phyloP scores from a whole-genome alignment of 495 filamentous ascomycete genomes.

The Daldinia vernicosa region DNA sequence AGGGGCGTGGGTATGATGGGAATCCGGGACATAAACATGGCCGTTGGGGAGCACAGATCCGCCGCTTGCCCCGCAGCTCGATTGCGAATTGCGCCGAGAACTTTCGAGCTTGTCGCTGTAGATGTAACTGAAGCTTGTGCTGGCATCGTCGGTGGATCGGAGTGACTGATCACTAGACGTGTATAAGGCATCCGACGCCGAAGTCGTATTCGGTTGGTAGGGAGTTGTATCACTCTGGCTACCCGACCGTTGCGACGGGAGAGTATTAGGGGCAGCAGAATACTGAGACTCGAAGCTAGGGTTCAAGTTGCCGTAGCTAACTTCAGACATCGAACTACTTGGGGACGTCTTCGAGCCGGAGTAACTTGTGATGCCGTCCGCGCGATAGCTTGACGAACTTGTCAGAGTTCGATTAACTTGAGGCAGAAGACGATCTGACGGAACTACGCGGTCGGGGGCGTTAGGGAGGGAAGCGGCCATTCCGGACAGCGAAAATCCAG shows the following conservation, averaged over 20 bases:
- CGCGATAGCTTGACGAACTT: slow-evolving; percentile 37
- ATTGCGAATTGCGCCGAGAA: slow-evolving; percentile 36
- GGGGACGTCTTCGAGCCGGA: slow-evolving; percentile 30
- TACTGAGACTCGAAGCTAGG: slow-evolving; percentile 33
- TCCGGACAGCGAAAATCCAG: slow-evolving; percentile 51
- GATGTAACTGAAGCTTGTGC: slow-evolving; percentile 35
- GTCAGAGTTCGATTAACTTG: slow-evolving; percentile 44
- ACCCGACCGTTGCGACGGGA: slow-evolving; percentile 14
- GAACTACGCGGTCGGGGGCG: slow-evolving; percentile 52
- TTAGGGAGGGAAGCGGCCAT: slow-evolving; percentile 53
- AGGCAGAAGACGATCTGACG: slow-evolving; percentile 46
- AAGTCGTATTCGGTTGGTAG: slow-evolving; percentile 12
- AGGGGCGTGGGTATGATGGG: slow-evolving; percentile 17
- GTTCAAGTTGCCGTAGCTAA: slow-evolving; percentile 35
- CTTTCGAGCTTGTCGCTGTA: slow-evolving; percentile 38
- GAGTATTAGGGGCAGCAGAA: slow-evolving; percentile 1
- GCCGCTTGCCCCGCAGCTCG: slow-evolving; percentile 28
- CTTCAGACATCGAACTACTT: slow-evolving; percentile 28
- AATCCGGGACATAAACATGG: slow-evolving; percentile 45
- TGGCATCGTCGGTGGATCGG: slow-evolving; percentile 33
- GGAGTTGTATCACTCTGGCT: slow-evolving; percentile 17
- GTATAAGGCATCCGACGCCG: slow-evolving; percentile 28
- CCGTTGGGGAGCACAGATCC: slow-evolving; percentile 44
- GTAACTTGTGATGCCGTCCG: slow-evolving; percentile 38
- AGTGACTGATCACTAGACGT: slow-evolving; percentile 31